Conservation (phyloP, 306 rosid genomes). For the Begonia fuchsioides region DNA sequence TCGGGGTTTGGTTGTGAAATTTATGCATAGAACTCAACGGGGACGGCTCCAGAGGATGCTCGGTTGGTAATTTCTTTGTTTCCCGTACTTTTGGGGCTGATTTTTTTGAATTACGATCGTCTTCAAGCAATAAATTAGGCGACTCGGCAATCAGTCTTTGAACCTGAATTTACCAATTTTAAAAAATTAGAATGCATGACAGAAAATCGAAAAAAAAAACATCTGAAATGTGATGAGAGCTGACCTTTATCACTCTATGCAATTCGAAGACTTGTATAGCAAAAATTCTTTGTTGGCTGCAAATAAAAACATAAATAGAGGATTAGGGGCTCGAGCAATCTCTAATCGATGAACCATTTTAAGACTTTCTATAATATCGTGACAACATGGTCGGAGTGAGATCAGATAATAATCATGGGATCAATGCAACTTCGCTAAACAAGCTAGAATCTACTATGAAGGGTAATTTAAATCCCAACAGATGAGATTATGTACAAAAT, state of each 20-base stretch:
- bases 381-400: background rate
- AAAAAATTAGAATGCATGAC: background rate
- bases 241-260: conserved; percentile 73
- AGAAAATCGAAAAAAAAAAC: background rate
- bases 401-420: background rate
- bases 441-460: too few relatives aligned
- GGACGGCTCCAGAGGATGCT: conserved; percentile 10
- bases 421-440: background rate
- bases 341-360: conserved; percentile 1
- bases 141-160: conserved; percentile 53
- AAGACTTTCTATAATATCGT: conserved; percentile 1
- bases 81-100: conserved; percentile 15
- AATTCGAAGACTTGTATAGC: conserved; percentile 59
- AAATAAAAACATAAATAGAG: conserved; percentile 11
- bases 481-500: too few relatives aligned
- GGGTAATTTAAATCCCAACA: too few relatives aligned
- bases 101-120: conserved; percentile 14
- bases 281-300: conserved; percentile 68
- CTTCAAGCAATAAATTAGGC: conserved; percentile 29
- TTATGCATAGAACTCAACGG: conserved; percentile 11
- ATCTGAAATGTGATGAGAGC: background rate
- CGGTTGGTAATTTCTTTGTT: conserved; percentile 20
- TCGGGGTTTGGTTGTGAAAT: conserved; percentile 13
- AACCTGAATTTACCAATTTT: conserved; percentile 34
- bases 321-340: conserved; percentile 4